Conservation (phyloP, 495 filamentous ascomycete genomes). For the Pyronema omphalodes region DNA sequence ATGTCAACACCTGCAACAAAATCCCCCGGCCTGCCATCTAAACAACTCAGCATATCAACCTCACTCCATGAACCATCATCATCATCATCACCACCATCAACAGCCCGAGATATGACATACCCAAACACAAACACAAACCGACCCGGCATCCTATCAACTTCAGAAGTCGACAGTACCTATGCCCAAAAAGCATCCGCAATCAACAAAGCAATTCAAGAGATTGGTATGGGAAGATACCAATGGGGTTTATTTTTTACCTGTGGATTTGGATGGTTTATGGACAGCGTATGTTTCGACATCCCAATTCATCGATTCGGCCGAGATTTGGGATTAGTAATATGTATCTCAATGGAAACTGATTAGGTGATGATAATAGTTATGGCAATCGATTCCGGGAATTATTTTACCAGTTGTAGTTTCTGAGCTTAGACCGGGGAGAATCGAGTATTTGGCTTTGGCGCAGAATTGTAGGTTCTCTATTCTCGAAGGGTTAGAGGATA, state of each 20-base stretch:
- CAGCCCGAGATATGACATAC: too few relatives aligned
- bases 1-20: too few relatives aligned
- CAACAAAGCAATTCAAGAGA: constrained; percentile 59
- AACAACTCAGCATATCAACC: too few relatives aligned
- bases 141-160: too few relatives aligned
- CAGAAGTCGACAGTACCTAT: too few relatives aligned
- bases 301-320: not conserved
- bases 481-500: not conserved
- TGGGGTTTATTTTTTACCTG: constrained; percentile 66
- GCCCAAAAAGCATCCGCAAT: constrained; percentile 15
- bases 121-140: too few relatives aligned
- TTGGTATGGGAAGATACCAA: constrained; percentile 73
- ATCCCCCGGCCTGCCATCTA: too few relatives aligned
- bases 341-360: too few relatives aligned
- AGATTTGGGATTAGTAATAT: constrained; percentile 1
- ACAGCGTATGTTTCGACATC: constrained; percentile 70
- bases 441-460: constrained; percentile 45
- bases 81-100: too few relatives aligned
- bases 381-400: constrained; percentile 61
- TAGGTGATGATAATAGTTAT: constrained; percentile 43
- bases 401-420: constrained; percentile 49
- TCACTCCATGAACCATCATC: too few relatives aligned
- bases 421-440: constrained; percentile 41
- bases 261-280: constrained; percentile 54
- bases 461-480: constrained; percentile 35